Evolutionary conservation across 2,329 filamentous ascomycete genomes (phyloP).

Genomic region (Cercospora zeina): DNA sequence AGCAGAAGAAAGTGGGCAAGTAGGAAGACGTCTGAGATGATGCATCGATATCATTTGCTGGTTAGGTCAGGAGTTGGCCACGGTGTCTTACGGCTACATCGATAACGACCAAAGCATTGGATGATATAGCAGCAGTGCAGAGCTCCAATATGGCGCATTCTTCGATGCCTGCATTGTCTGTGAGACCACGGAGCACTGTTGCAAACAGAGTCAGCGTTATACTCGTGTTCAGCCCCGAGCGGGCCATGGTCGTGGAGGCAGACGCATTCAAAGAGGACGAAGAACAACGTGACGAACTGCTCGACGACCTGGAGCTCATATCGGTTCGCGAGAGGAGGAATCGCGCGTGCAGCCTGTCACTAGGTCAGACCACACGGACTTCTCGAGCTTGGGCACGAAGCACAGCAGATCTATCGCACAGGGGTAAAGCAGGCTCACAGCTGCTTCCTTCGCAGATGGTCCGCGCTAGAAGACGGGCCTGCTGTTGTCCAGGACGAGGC

Average conservation of each 20-base stretch:
- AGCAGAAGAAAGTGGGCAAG: slow-evolving; percentile 11
- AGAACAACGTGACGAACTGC: neutral
- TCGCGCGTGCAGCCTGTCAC: neutral
- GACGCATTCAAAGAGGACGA: neutral
- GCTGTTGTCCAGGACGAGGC: neutral
- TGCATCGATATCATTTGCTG: neutral
- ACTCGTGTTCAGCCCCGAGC: neutral
- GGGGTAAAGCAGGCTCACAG: neutral
- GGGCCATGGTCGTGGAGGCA: neutral
- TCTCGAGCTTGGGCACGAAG: neutral
- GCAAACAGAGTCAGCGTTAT: neutral
- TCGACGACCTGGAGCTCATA: neutral
- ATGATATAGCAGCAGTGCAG: neutral
- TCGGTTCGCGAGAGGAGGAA: neutral
- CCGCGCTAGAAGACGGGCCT: neutral
- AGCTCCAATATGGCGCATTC: neutral
- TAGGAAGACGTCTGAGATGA: neutral
- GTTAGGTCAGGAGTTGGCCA: neutral
- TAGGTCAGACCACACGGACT: neutral
- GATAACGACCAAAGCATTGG: neutral
- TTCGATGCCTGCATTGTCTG: neutral
- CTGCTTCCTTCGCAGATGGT: neutral
- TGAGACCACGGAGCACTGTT: neutral
- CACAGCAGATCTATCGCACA: neutral
- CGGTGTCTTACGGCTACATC: neutral